Conservation (phyloP, 2,329 filamentous ascomycete species). For the Dryadomyces quercus-mongolicae region DNA sequence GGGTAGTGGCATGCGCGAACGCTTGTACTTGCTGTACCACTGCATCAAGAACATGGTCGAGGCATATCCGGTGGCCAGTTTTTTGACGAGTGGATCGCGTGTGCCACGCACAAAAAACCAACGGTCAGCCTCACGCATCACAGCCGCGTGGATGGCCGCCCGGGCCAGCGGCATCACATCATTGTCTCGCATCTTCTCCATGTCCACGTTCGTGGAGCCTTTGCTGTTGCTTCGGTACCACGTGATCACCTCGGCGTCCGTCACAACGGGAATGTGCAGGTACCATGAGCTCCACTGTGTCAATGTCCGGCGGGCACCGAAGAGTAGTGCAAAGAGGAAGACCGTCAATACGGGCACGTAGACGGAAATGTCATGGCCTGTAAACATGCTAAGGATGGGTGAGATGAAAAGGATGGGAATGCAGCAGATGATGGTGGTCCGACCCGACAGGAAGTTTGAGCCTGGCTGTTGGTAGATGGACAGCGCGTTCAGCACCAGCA, state of each 20-base stretch:
- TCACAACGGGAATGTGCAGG: conserved; percentile 35
- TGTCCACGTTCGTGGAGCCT: neutral
- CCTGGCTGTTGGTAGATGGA: conserved; percentile 37
- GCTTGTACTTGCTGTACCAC: conserved; percentile 27
- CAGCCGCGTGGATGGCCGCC: conserved; percentile 17
- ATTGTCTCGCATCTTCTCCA: conserved; percentile 32
- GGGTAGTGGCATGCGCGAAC: conserved; percentile 17
- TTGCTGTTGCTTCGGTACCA: conserved; percentile 21
- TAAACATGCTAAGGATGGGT: conserved; percentile 36
- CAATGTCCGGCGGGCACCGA: conserved; percentile 23
- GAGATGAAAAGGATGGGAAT: conserved; percentile 37
- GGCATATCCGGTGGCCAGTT: conserved; percentile 33
- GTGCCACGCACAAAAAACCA: conserved; percentile 17
- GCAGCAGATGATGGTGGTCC: conserved; percentile 34
- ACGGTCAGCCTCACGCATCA: conserved; percentile 19
- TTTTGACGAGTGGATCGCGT: conserved; percentile 32
- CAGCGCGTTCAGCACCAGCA: conserved; percentile 35
- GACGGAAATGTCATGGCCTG: conserved; percentile 33
- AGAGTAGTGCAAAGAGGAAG: conserved; percentile 34
- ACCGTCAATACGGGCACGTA: conserved; percentile 35
- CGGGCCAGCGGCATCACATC: conserved; percentile 17
- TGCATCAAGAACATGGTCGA: conserved; percentile 22
- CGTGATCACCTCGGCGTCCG: conserved; percentile 30
- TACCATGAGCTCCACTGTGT: conserved; percentile 34
- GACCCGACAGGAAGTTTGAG: conserved; percentile 37